A percentile compares a stretch with the other conserved stretches of the same genome.
Evolutionary conservation across 305 asterid genomes (phyloP).

Genomic region (Fraxinus sp.): DNA sequence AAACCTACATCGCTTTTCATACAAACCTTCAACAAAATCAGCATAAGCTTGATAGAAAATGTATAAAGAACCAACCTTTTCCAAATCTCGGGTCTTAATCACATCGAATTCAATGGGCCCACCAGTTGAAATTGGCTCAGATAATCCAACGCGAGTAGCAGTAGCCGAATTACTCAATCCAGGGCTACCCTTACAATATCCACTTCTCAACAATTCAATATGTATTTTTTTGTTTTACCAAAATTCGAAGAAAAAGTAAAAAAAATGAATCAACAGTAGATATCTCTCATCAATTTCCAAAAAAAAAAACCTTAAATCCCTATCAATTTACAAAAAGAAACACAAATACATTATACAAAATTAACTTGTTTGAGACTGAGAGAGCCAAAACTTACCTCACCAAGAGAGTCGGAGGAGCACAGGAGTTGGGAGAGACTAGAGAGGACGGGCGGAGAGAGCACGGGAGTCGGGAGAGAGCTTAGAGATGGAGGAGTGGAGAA

Average conservation of each 20-base stretch:
- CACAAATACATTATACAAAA: too few relatives aligned
- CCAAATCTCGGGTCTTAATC: conserved; percentile 56
- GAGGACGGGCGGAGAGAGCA: too few relatives aligned
- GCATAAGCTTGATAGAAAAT: neutral
- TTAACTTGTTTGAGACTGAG: too few relatives aligned
- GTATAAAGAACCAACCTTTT: conserved; percentile 57
- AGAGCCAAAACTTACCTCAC: too few relatives aligned
- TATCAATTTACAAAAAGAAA: too few relatives aligned
- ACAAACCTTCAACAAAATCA: conserved; percentile 3
- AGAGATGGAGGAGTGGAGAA: too few relatives aligned
- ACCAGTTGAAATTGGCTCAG: conserved; percentile 75
- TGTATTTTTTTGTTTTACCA: neutral
- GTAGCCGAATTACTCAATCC: conserved; percentile 42
- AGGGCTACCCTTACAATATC: conserved; percentile 60
- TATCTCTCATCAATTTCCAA: too few relatives aligned
- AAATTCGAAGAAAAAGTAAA: neutral
- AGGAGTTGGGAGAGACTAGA: too few relatives aligned
- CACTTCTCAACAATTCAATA: conserved; percentile 33
- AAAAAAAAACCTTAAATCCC: too few relatives aligned
- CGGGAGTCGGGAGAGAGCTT: too few relatives aligned
- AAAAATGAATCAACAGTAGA: too few relatives aligned
- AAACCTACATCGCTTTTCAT: conserved; percentile 12
- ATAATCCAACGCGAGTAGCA: conserved; percentile 55
- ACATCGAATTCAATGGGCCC: conserved; percentile 69
- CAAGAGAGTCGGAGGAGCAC: too few relatives aligned